These are phyloP conservation scores for Mortierella claussenii DNA, from an alignment of 192 early-diverging fungal species.

Conservation along the genomic window DNA sequence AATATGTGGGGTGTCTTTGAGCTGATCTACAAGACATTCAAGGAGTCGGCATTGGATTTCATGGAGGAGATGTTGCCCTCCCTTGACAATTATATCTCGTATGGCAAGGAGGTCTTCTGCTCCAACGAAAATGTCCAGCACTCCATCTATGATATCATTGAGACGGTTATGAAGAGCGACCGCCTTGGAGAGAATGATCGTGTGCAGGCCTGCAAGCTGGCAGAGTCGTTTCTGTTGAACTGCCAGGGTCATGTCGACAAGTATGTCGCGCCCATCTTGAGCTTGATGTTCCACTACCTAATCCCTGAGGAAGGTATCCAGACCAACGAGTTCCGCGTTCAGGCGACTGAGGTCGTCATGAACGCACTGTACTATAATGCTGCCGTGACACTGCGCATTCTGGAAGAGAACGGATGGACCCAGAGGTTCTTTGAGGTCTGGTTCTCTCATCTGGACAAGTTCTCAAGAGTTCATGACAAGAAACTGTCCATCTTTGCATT, in stretches of 20 bases:
- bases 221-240: slow-evolving; percentile 87
- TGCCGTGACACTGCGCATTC: slow-evolving; percentile 71
- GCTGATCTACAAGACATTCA: slow-evolving; percentile 80
- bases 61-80: slow-evolving; percentile 92
- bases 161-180: slow-evolving; percentile 86
- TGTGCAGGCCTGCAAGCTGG: slow-evolving; percentile 83
- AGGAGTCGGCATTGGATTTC: slow-evolving; percentile 85
- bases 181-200: slow-evolving; percentile 81
- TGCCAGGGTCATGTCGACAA: slow-evolving; percentile 86
- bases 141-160: slow-evolving; percentile 86
- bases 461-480: slow-evolving; percentile 93
- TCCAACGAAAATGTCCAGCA: slow-evolving; percentile 73
- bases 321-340: slow-evolving; percentile 75
- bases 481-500: slow-evolving; percentile 89
- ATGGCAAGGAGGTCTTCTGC: slow-evolving; percentile 83
- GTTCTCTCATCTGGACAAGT: slow-evolving; percentile 77
- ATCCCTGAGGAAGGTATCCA: slow-evolving; percentile 68
- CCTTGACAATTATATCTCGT: slow-evolving; percentile 91
- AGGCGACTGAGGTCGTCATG: slow-evolving; percentile 83
- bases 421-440: slow-evolving; percentile 83
- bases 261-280: slow-evolving; percentile 77
- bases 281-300: slow-evolving; percentile 73
- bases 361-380: slow-evolving; percentile 94
- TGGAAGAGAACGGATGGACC: slow-evolving; percentile 84
- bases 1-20: slow-evolving; percentile 89